These are phyloP conservation scores for Metschnikowia matae DNA, from an alignment of 805 yeast species.

Conservation along the genomic window DNA sequence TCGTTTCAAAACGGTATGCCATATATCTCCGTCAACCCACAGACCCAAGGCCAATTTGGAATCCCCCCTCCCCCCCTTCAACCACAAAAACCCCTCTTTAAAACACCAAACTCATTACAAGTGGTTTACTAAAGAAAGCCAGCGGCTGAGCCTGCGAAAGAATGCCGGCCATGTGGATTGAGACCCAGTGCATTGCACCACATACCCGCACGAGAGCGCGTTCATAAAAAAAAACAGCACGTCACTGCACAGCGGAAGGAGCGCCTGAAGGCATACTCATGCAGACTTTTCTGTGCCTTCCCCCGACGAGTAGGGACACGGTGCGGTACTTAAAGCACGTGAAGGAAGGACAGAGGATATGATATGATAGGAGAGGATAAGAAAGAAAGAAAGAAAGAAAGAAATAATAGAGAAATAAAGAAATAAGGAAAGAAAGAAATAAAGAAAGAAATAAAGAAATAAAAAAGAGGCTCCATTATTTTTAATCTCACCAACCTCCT, in stretches of 20 bases:
- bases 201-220: slow-evolving; percentile 6
- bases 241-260: slow-evolving; percentile 6
- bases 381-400: neutral
- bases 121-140: neutral
- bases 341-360: neutral
- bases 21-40: neutral
- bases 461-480: too few species aligned
- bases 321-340: too few species aligned
- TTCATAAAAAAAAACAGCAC: slow-evolving; percentile 4
- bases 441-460: neutral
- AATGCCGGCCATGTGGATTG: neutral
- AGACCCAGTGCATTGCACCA: slow-evolving; percentile 3
- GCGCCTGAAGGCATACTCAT: slow-evolving; percentile 1
- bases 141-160: neutral
- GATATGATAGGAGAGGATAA: too few species aligned
- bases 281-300: neutral
- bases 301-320: too few species aligned
- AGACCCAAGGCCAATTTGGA: neutral
- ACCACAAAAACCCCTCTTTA: neutral
- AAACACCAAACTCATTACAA: too few species aligned
- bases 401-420: too few species aligned
- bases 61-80: too few species aligned
- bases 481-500: too few species aligned
- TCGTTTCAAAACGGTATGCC: neutral
- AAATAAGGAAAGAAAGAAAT: neutral